Conservation (phyloP, 176 grass and related monocot species). For the Oryza nivara region DNA sequence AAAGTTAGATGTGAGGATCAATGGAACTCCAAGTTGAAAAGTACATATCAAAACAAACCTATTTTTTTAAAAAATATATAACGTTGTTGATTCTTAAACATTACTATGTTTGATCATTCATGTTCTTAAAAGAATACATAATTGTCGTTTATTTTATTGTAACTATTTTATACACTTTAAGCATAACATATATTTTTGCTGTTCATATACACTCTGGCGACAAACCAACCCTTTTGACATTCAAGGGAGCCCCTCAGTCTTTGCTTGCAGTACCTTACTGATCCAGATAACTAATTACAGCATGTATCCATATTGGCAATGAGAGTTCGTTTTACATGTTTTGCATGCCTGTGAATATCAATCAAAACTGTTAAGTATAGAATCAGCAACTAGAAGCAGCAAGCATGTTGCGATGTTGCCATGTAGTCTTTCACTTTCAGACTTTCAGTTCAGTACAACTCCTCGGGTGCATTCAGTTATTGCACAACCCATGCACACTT, state of each 20-base stretch:
- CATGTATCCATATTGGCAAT: background rate
- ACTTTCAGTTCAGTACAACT: background rate
- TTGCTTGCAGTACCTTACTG: too few relatives aligned
- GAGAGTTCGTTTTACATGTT: background rate
- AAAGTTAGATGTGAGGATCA: too few relatives aligned
- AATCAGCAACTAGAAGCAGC: background rate
- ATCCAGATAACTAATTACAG: too few relatives aligned
- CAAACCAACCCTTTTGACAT: background rate
- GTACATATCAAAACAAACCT: too few relatives aligned
- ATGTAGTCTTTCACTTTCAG: background rate
- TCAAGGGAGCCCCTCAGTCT: background rate
- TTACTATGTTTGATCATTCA: too few relatives aligned
- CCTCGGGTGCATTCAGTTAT: conserved; percentile 15
- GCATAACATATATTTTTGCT: too few relatives aligned
- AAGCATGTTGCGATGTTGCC: background rate
- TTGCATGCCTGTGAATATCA: background rate
- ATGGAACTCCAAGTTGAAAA: too few relatives aligned
- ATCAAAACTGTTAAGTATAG: background rate
- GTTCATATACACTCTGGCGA: background rate
- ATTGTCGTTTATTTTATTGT: too few relatives aligned
- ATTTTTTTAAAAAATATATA: too few relatives aligned
- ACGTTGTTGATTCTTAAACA: too few relatives aligned
- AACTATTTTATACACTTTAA: too few relatives aligned
- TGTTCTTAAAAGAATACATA: too few relatives aligned
- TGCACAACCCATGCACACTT: background rate